Conservation (phyloP, 441 rosid species). For the Manihot esculenta region DNA sequence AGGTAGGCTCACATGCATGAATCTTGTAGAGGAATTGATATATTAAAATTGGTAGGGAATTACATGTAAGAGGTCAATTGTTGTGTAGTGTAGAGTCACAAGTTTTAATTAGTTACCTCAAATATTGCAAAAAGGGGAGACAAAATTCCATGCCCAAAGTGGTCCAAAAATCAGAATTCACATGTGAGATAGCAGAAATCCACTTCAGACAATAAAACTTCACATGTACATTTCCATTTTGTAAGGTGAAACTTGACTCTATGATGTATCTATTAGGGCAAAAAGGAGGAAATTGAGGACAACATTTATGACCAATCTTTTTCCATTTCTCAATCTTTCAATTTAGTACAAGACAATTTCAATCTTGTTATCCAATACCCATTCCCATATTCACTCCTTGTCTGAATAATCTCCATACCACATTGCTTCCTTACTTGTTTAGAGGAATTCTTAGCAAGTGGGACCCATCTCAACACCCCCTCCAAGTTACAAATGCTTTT, state of each 20-base stretch:
- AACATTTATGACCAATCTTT: background rate
- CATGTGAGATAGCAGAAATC: background rate
- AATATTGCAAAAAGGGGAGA: too few relatives aligned
- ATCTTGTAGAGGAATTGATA: too few relatives aligned
- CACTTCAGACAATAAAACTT: slow-evolving; percentile 1
- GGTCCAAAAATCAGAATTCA: slow-evolving; percentile 20
- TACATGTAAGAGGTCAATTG: too few relatives aligned
- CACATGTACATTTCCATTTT: slow-evolving; percentile 3
- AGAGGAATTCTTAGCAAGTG: slow-evolving; percentile 27
- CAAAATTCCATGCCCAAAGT: background rate
- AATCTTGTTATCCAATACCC: slow-evolving; percentile 1
- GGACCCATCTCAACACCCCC: slow-evolving; percentile 46
- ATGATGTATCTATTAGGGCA: too few relatives aligned
- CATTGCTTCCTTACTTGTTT: too few relatives aligned
- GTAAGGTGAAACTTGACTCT: background rate
- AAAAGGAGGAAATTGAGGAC: background rate
- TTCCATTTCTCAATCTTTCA: background rate
- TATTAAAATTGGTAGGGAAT: too few relatives aligned
- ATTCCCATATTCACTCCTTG: background rate
- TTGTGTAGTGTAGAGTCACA: too few relatives aligned
- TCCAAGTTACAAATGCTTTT: too few relatives aligned
- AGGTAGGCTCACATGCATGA: too few relatives aligned
- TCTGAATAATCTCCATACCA: background rate
- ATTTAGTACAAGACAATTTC: slow-evolving; percentile 1
- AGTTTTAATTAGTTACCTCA: too few relatives aligned